Evolutionary conservation across 306 rosid genomes (phyloP).

Genomic region (Quercus bicolor): DNA sequence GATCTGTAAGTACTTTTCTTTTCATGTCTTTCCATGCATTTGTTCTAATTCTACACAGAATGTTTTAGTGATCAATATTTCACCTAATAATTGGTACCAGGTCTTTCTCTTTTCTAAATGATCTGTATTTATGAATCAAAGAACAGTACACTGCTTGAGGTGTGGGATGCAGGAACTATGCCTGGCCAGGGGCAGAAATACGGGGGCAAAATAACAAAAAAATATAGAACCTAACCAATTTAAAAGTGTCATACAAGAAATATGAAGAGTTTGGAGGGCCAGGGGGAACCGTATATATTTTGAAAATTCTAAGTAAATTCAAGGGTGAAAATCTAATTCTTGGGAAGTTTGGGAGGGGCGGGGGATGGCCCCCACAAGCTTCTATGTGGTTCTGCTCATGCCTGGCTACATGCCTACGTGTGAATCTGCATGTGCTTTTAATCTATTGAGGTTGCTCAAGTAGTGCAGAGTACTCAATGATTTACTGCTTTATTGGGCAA

Average conservation of each 20-base stretch:
- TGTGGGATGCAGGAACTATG: not conserved
- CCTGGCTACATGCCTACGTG: not conserved
- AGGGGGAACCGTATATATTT: too few species aligned
- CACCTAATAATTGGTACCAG: not conserved
- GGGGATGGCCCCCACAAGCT: too few species aligned
- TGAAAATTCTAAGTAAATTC: too few species aligned
- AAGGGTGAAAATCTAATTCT: too few species aligned
- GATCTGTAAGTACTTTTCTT: slow-evolving; percentile 66
- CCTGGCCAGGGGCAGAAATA: not conserved
- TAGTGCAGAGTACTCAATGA: not conserved
- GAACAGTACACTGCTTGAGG: not conserved
- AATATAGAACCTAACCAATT: too few species aligned
- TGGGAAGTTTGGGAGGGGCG: too few species aligned
- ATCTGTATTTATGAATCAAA: not conserved
- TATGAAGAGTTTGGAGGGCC: too few species aligned
- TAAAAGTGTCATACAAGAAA: too few species aligned
- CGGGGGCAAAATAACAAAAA: too few species aligned
- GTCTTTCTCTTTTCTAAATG: not conserved
- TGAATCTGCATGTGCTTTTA: not conserved
- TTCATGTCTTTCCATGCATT: not conserved
- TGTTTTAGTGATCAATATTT: not conserved
- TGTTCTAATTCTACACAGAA: not conserved
- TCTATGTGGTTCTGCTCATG: too few species aligned
- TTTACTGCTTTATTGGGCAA: not conserved
- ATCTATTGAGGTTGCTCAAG: not conserved